These are phyloP conservation scores for Liriodendron chinense DNA, from an alignment of 164 flowering plant genomes.

Conservation along the genomic window DNA sequence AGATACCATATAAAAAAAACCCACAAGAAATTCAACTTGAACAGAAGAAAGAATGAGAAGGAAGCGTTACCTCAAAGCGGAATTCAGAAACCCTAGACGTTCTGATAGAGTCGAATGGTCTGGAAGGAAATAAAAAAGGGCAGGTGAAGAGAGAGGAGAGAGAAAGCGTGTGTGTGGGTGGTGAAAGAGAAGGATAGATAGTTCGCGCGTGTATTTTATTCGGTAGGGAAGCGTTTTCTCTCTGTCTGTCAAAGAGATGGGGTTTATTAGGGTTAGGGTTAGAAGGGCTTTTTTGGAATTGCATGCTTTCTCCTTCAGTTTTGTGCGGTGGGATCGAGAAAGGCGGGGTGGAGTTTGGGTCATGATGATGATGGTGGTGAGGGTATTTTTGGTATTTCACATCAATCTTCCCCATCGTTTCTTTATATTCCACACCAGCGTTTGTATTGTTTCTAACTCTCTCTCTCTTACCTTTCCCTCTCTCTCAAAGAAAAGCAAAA, in stretches of 20 bases:
- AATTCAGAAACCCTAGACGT: background rate
- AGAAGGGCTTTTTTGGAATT: background rate
- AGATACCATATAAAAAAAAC: background rate
- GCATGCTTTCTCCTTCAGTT: background rate
- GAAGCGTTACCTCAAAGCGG: background rate
- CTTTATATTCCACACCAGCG: background rate
- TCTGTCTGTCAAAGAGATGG: background rate
- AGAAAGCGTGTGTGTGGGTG: background rate
- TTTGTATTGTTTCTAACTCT: background rate
- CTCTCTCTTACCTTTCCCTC: background rate
- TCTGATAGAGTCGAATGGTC: background rate
- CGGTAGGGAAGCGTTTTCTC: background rate
- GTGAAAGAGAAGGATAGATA: constrained; percentile 6
- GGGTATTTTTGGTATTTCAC: background rate
- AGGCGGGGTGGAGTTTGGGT: background rate
- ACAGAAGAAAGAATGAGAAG: background rate
- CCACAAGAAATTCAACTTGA: background rate
- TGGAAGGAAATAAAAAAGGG: background rate
- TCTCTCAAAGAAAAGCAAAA: background rate
- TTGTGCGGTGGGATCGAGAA: constrained; percentile 5
- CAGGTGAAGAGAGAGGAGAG: background rate
- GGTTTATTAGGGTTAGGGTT: constrained; percentile 10
- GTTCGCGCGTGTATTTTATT: background rate
- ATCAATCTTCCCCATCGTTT: background rate
- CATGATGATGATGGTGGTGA: background rate